Base-by-base conservation (phyloP, 495 filamentous ascomycete genomes). In the Talaromyces liani region DNA sequence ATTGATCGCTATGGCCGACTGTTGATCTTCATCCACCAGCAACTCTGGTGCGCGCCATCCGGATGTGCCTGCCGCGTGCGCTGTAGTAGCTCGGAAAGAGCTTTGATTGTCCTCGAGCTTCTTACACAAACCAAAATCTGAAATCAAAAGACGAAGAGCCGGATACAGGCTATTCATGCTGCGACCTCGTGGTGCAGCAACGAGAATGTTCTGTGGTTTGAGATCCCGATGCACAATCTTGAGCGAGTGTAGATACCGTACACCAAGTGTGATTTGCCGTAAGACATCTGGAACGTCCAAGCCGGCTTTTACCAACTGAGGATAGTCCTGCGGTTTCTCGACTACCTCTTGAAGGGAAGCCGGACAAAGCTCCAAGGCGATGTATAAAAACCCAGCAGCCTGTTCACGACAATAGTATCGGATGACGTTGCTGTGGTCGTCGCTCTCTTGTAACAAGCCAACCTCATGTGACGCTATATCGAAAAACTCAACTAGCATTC, bases 41-140 rank as follows among this genome's bases (percentile, higher is more conserved):
- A 98, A 82, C 73, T 98, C 94, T 0, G 95, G 94, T 2, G 94
- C 94, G 47, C 93, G 90, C 94, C 94, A 98, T 29, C 94, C 94
- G 34, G 90, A 89, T 1, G 94, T 98, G 24, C 94, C 94, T 34
- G 91, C 91, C 14, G 92, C 92, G 68, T 96, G 92, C 10, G 91
- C 91, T 2, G 93, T 98, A 4, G 94, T 96, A 7, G 92, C 91
- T 20, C 92, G 88, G 72, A 98, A 93, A 0, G 94, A 98, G 58
- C 92, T 96, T 68, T 93, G 91, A 54, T 95, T 92, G 62, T 90
- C 91, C 62, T 97, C 94, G n/a, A 98, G 77, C 70, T 96, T 97
- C 81, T 98, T 98, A 75, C 94, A 98, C 20, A 98, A 84, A 12
- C 94, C 94, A 73, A 98, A 98, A 75, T 98, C 94, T 1, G 95